Evolutionary conservation across 345 rosid genomes (phyloP), one percentile per base, ranked within the genome.

Genomic region (Lumnitzera littorea): DNA sequence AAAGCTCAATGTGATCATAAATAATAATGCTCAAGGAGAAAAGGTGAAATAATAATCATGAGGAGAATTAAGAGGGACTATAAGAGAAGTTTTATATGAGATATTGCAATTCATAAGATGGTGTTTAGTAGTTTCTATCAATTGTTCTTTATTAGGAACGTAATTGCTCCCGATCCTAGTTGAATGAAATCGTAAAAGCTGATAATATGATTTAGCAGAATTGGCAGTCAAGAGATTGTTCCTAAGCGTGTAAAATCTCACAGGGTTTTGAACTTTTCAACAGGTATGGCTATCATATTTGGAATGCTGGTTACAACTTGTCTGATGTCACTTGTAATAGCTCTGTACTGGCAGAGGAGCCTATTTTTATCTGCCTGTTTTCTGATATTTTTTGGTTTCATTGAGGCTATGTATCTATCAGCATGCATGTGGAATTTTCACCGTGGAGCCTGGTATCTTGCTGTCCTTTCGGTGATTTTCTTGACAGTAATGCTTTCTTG

Each of bases 251-350:
- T 36, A 36, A 36, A 36, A 36, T 36, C 43, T 36, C 10, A 20
- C 20, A 36, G 43, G 1, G 43, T 36, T 36, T 64, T 62, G 50
- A 55, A 63, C 61, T 25, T 20, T 50, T 15, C 7, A 50, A 16
- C 81, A 82, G 91, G 80, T n/a, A 62, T 78, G 73, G 81, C 88
- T 5, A 66, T 85, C 20, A 67, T 74, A 51, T 80, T 65, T 10
- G 79, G 82, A 43, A 82, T 82, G 85, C 56, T 82, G 52, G 85
- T 82, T 14, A 82, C 91, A 11, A 85, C 88, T 10, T 85, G 74
- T 61, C 67, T 82, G 63, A 85, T 78, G 88, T 85, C 88, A 15
- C 80, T 78, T 29, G 82, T 85, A 59, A 78, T 85, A 50, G 74
- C 77, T 48, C 48, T 82, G 23, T 72, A 66, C 73, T 76, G 91